phyloP scores from a whole-genome alignment of 23 red algal genomes.

The Agarophyton chilense region DNA sequence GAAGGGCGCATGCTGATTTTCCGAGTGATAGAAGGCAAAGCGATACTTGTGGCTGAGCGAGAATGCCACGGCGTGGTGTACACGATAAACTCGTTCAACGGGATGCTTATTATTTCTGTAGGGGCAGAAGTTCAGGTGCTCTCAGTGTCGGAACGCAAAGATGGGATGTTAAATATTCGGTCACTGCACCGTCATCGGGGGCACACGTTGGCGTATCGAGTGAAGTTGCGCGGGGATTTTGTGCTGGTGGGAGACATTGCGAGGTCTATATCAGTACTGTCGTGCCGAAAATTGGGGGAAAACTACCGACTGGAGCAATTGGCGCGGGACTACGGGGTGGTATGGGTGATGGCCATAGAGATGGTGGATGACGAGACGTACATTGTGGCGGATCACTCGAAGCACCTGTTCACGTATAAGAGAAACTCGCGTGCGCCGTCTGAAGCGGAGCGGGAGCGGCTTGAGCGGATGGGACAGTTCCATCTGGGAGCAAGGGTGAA shows the following conservation, averaged over 20 bases:
- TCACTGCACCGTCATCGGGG: slow-evolving; percentile 67
- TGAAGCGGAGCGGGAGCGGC: slow-evolving; percentile 75
- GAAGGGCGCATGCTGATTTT: slow-evolving; percentile 87
- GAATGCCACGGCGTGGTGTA: slow-evolving; percentile 76
- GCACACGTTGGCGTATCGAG: slow-evolving; percentile 60
- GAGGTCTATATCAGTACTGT: slow-evolving; percentile 81
- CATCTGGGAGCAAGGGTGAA: slow-evolving; percentile 93
- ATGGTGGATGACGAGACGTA: slow-evolving; percentile 86
- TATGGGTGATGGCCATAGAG: slow-evolving; percentile 86
- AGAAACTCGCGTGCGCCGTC: slow-evolving; percentile 70
- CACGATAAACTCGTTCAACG: slow-evolving; percentile 66
- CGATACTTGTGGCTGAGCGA: slow-evolving; percentile 69
- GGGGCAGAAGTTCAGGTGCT: slow-evolving; percentile 77
- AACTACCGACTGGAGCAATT: slow-evolving; percentile 79
- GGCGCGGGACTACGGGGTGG: slow-evolving; percentile 79
- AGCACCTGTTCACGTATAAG: slow-evolving; percentile 79
- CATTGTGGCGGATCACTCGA: slow-evolving; percentile 77
- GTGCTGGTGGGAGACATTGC: slow-evolving; percentile 92
- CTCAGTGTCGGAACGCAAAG: slow-evolving; percentile 44
- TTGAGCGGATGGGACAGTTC: slow-evolving; percentile 83
- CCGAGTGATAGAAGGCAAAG: slow-evolving; percentile 46
- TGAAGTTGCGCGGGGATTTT: slow-evolving; percentile 83
- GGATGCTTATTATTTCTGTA: slow-evolving; percentile 77
- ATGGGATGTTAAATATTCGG: slow-evolving; percentile 56
- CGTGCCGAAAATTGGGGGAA: slow-evolving; percentile 45